Evolutionary conservation across 108 stramenopile species (phyloP), one percentile per base, ranked within the genome.

Genomic region (Fistulifera pelliculosa): DNA sequence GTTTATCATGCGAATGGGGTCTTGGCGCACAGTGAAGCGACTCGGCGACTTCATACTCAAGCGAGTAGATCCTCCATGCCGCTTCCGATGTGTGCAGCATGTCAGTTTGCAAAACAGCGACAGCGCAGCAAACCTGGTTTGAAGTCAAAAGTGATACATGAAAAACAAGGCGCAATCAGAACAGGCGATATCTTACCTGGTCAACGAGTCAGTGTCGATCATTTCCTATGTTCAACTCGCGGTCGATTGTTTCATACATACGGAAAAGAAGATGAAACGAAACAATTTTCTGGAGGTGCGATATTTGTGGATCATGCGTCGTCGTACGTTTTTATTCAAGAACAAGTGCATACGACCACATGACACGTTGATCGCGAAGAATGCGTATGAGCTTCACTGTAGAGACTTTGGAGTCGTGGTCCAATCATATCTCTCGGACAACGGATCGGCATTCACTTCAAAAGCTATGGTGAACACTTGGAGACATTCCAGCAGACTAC

Each of bases 191-290:
- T 71, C 2, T 40, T 49, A n/a, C 70, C 76, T 44, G 71, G 71
- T 5, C 49, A 72, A n/a, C 8, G 40, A n/a, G 60, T 77, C 19
- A 64, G 58, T 18, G 61, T 73, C 23, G 76, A 77, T 35, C 68
- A 65, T 2, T 73, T 64, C 28, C 25, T 69, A 18, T 65, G 47
- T 22, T 27, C 55, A 7, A 56, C 54, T 11, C 17, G 16, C 11
- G 74, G 74, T 16, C 64, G 68, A 11, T 56, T 65, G 0, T 60
- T 61, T 13, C 13, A 49, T 22, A 52, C 68, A 3, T 23, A 16
- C 19, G 73, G 68, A 10, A 69, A 69, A 18, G 57, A 56, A 60
- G 25, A 47, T 11, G 31, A 24, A 2, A 55, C 24, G 4, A 26
- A 60, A n/a, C 19, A 52, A 42, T 66, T 60, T 52, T 18, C 6